A percentile compares a stretch with the other conserved stretches of the same genome.
Evolutionary conservation across 768 basidiomycete species (phyloP).

Genomic region (Lactifluus volemus): DNA sequence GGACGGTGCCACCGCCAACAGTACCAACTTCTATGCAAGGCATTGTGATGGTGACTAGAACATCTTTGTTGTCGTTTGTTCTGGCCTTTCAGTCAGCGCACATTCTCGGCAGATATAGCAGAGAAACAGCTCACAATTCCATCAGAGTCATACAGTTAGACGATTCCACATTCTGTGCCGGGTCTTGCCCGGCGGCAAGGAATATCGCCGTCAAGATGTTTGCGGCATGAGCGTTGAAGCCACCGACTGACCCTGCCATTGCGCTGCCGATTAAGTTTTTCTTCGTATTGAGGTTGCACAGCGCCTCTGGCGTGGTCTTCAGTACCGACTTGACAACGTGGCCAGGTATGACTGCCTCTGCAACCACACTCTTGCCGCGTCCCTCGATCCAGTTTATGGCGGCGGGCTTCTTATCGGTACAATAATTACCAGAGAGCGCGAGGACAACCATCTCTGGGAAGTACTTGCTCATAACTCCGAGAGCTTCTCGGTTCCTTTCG

Average conservation of each 20-base stretch:
- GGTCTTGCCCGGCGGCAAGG: slow-evolving; percentile 96
- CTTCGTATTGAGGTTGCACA: slow-evolving; percentile 90
- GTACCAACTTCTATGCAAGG: slow-evolving; percentile 99
- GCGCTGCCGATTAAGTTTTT: slow-evolving; percentile 97
- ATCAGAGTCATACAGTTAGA: slow-evolving; percentile 98
- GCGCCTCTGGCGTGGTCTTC: slow-evolving; percentile 87
- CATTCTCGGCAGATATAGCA: slow-evolving; percentile 6
- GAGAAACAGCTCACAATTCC: slow-evolving; percentile 72
- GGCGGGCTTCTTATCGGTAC: slow-evolving; percentile 99
- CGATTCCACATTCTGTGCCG: slow-evolving; percentile 98
- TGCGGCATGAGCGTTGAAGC: slow-evolving; percentile 97
- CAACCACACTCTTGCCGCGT: slow-evolving; percentile 94
- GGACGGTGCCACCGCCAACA: slow-evolving; percentile 91
- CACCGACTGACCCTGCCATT: slow-evolving; percentile 97
- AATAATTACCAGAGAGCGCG: slow-evolving; percentile 94
- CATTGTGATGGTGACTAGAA: slow-evolving; percentile 92
- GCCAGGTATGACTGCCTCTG: slow-evolving; percentile 89
- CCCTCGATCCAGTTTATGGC: slow-evolving; percentile 99
- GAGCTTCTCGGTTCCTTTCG: slow-evolving; percentile 95
- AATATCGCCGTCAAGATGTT: slow-evolving; percentile 95
- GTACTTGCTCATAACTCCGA: slow-evolving; percentile 63
- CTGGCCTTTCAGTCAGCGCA: slow-evolving; percentile 32
- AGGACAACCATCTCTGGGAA: slow-evolving; percentile 91
- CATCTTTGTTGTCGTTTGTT: slow-evolving; percentile 80
- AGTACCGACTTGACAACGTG: slow-evolving; percentile 80